Conservation (phyloP, 306 rosid species). For the peach (Prunus persica) region DNA sequence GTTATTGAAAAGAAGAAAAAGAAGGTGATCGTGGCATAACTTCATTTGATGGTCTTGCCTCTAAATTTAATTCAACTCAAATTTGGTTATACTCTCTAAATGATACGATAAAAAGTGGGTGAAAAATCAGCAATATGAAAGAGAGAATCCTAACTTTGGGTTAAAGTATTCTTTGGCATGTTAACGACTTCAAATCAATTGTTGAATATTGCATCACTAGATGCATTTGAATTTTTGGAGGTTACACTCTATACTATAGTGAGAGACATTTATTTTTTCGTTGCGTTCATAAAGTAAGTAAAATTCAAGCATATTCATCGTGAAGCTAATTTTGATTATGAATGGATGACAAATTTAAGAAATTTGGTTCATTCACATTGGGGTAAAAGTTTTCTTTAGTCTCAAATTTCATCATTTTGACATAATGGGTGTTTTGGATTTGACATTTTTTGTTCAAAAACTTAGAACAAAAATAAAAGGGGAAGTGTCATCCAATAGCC, state of each 20-base stretch:
- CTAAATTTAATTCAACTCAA: neutral
- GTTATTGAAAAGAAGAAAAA: neutral
- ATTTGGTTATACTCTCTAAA: neutral
- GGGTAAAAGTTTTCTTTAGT: neutral
- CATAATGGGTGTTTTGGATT: neutral
- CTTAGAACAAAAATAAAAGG: too few relatives aligned
- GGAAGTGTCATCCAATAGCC: neutral
- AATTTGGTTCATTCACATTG: neutral
- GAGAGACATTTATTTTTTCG: neutral
- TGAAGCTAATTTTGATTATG: neutral
- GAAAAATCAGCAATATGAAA: neutral
- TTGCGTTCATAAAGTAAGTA: neutral
- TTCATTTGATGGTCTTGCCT: neutral
- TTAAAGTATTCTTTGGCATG: too few relatives aligned
- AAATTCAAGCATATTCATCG: neutral
- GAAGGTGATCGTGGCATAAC: neutral
- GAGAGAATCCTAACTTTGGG: neutral
- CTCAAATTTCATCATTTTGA: too few relatives aligned
- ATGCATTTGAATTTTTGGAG: neutral
- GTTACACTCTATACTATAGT: neutral
- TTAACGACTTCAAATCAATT: too few relatives aligned
- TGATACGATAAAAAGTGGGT: neutral
- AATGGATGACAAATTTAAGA: neutral
- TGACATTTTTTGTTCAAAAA: neutral
- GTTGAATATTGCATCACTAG: too few relatives aligned